Evolutionary conservation across 2,329 filamentous ascomycete species (phyloP), one percentile per base, ranked within the genome.

Genomic region (Paraconiothyrium brasiliense): DNA sequence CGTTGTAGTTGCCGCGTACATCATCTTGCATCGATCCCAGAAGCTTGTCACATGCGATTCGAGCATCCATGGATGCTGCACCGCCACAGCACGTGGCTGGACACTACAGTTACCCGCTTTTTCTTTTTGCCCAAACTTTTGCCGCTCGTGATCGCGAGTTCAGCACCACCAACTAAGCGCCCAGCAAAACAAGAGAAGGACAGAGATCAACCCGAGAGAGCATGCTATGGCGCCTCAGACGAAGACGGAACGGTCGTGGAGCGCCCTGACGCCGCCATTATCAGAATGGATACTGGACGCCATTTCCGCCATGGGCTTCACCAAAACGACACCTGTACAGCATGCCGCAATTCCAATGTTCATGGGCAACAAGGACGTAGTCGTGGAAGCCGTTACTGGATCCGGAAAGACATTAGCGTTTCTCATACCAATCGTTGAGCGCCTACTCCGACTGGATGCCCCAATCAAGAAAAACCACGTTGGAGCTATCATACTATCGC

Each of bases 241-340:
- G 8, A 77, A 73, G 57, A 54, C 67, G 35, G 72, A 76, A 46
- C 81, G 87, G 67, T 82, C 86, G 32, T 94, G 91, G 88, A 87
- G 90, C 71, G 87, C 86, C 14, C 82, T 93, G 57, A 90, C 86
- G 1, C 90, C 91, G 16, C 81, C 89, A 6, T 81, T 93, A 35
- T 91, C 90, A 62, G 85, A 90, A 87, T 98, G 94, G 93, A 88
- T 95, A 59, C 83, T 95, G 57, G 92, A 96, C 67, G 93, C 93
- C 61, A 89, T 96, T 52, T 85, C 89, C 54, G 88, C 89, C 66
- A 94, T 95, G 90, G 92, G 93, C 63, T 97, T 97, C 79, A 83
- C 85, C 65, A 90, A 91, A 76, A 94, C 95, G 85, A 97, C 94
- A 3, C 94, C 94, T 0, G 94, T 97, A n/a, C 94, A 98, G 81